Evolutionary conservation across 1,284 basidiomycete genomes (phyloP).

Genomic region (Trichosporon inkin): DNA sequence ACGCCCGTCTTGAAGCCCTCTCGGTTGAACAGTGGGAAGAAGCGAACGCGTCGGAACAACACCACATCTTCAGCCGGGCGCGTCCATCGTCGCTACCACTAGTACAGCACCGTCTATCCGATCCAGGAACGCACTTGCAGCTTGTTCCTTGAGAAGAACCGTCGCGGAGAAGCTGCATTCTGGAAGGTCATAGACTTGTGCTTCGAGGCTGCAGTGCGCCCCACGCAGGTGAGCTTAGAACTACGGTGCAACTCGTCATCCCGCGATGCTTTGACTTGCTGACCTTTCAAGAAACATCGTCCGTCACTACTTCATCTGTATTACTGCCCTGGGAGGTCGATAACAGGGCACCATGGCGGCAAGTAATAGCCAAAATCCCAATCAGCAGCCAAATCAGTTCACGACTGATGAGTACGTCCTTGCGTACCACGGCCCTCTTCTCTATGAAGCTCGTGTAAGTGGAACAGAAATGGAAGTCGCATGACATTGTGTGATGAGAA

Average conservation of each 20-base stretch:
- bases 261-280: neutral
- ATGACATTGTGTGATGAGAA: conserved; percentile 16
- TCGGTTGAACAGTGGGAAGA: too few relatives aligned
- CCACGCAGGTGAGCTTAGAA: neutral
- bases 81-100: neutral
- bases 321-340: too few relatives aligned
- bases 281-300: neutral
- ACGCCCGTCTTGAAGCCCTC: too few relatives aligned
- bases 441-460: conserved; percentile 84
- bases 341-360: conserved; percentile 25
- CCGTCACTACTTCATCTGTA: neutral
- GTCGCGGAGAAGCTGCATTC: too few relatives aligned
- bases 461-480: conserved; percentile 14
- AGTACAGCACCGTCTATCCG: neutral
- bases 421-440: conserved; percentile 88
- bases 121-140: neutral
- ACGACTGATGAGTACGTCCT: conserved; percentile 71
- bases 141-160: too few relatives aligned
- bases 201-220: neutral
- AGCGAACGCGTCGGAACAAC: too few relatives aligned
- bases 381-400: conserved; percentile 38
- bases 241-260: neutral
- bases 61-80: neutral
- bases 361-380: conserved; percentile 8
- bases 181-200: too few relatives aligned